These are phyloP conservation scores for Aciculoconidium aculeatum DNA, from an alignment of 805 yeast species.

Conservation along the genomic window DNA sequence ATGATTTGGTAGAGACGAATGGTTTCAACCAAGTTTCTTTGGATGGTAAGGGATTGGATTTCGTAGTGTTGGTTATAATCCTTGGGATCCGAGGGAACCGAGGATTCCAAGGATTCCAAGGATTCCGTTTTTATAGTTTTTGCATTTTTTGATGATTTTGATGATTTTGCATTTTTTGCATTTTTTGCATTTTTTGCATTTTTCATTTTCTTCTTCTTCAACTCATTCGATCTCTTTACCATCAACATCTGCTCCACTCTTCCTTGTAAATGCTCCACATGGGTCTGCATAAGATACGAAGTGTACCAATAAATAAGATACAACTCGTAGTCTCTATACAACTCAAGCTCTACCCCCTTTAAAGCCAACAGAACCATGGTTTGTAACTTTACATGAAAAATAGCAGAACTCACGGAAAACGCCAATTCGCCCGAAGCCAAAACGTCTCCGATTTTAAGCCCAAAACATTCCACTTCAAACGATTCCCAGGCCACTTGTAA, in stretches of 20 bases:
- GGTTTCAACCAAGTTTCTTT: conserved; percentile 17
- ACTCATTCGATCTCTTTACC: conserved; percentile 27
- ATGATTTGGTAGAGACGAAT: conserved; percentile 13
- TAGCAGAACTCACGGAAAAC: conserved; percentile 66
- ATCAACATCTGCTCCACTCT: conserved; percentile 27
- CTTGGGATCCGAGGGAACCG: conserved; percentile 10
- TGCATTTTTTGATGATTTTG: too few species aligned
- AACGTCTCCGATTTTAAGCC: conserved; percentile 31
- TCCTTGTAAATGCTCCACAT: conserved; percentile 41
- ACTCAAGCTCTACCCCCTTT: conserved; percentile 68
- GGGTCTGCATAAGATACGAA: conserved; percentile 38
- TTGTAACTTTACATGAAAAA: conserved; percentile 58
- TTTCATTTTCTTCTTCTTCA: conserved; percentile 42
- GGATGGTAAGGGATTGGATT: conserved; percentile 13
- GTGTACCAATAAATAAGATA: conserved; percentile 65
- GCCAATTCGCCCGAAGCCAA: conserved; percentile 32
- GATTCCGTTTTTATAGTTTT: conserved; percentile 43
- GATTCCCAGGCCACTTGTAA: conserved; percentile 70
- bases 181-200: too few species aligned
- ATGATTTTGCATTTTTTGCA: too few species aligned
- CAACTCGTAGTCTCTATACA: conserved; percentile 68
- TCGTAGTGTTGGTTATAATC: conserved; percentile 19
- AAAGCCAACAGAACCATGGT: conserved; percentile 69
- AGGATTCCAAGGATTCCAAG: conserved; percentile 12
- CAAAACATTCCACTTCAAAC: conserved; percentile 45